phyloP scores from a whole-genome alignment of 2,329 filamentous ascomycete species.

The Neofusicoccum kwambonambiense region DNA sequence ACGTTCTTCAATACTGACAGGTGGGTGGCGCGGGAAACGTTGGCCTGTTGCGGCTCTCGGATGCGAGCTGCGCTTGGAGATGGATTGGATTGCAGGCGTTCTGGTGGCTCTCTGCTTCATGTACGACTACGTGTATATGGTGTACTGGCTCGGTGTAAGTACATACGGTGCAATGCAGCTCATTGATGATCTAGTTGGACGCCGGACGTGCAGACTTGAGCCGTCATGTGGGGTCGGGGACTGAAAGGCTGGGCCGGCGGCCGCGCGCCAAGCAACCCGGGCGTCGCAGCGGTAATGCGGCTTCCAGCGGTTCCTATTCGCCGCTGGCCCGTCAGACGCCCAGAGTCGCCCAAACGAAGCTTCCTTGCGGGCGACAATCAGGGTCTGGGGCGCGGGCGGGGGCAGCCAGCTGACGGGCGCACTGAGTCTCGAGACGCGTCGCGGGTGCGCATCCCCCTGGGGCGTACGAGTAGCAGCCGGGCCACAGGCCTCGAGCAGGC shows the following conservation, averaged over 20 bases:
- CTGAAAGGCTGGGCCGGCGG: background rate
- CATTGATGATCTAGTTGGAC: background rate
- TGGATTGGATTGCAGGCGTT: conserved; percentile 13
- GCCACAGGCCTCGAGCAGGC: background rate
- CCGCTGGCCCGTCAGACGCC: background rate
- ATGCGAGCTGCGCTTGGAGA: background rate
- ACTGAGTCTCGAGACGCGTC: background rate
- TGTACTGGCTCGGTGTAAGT: background rate
- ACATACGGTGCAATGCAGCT: conserved; percentile 1
- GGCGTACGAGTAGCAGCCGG: background rate
- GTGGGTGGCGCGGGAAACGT: background rate
- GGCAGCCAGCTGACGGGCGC: background rate
- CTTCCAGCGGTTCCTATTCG: conserved; percentile 3
- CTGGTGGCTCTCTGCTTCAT: conserved; percentile 4
- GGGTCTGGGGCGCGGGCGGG: background rate
- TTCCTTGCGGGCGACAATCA: background rate
- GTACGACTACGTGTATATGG: conserved; percentile 9
- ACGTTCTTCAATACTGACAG: conserved; percentile 10
- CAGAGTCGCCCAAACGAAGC: background rate
- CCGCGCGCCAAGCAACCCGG: conserved; percentile 2
- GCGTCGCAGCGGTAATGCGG: background rate
- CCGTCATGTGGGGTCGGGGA: conserved; percentile 2
- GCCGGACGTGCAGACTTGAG: background rate
- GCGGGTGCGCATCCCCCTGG: background rate
- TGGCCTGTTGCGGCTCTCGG: background rate